Conservation (phyloP, 2,329 filamentous ascomycete genomes). For the Fusarium sp. region DNA sequence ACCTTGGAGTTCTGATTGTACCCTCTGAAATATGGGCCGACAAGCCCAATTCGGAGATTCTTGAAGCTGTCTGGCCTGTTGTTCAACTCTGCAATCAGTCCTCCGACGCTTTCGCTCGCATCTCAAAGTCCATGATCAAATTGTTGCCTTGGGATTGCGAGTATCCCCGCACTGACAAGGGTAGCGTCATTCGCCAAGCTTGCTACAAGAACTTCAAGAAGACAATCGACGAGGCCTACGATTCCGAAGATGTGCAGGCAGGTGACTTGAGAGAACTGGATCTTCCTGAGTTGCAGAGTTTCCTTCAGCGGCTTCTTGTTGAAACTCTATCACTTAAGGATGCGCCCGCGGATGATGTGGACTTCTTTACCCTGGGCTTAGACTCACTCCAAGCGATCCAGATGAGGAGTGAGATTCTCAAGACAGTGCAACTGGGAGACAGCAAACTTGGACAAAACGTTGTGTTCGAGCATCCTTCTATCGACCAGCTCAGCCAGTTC, state of each 20-base stretch:
- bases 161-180: constrained; percentile 67
- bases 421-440: constrained; percentile 63
- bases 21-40: constrained; percentile 59
- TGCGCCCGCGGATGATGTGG: constrained; percentile 57
- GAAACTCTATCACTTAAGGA: constrained; percentile 12
- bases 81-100: constrained; percentile 65
- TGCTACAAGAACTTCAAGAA: constrained; percentile 62
- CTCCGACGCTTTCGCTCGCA: constrained; percentile 67
- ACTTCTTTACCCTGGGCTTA: constrained; percentile 71
- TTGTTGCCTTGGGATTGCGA: constrained; percentile 61
- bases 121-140: constrained; percentile 67
- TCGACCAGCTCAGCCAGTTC: constrained; percentile 29
- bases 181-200: constrained; percentile 64
- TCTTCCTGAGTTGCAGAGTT: constrained; percentile 51
- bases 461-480: constrained; percentile 66
- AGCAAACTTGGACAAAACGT: constrained; percentile 67
- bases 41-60: constrained; percentile 60
- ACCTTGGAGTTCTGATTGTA: constrained; percentile 68
- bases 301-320: constrained; percentile 53
- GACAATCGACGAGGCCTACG: constrained; percentile 60
- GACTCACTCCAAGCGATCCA: constrained; percentile 72
- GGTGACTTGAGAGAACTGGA: constrained; percentile 17
- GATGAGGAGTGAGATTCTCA: constrained; percentile 66
- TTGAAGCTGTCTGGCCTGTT: constrained; percentile 64
- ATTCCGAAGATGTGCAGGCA: constrained; percentile 17